Conservation (phyloP, 2,329 filamentous ascomycete species). For the Exophiala phaeomuriformis region DNA sequence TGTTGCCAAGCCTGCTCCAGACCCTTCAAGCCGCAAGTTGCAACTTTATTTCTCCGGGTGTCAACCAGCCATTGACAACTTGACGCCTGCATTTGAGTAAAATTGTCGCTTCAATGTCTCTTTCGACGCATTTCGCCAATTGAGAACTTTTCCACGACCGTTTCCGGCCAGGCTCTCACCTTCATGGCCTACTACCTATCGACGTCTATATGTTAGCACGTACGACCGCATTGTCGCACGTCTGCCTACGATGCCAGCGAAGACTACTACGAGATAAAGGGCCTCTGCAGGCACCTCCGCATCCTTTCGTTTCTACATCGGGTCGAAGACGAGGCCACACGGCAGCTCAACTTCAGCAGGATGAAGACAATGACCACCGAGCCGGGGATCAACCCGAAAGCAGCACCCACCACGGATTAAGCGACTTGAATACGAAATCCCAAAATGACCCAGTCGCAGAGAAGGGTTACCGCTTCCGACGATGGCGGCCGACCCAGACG, state of each 20-base stretch:
- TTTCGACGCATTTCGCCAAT: not conserved
- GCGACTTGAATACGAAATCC: not conserved
- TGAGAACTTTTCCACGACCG: not conserved
- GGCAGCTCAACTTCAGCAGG: slow-evolving; percentile 8
- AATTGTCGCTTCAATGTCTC: not conserved
- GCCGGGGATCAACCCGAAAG: not conserved
- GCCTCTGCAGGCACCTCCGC: not conserved
- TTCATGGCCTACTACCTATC: slow-evolving; percentile 5
- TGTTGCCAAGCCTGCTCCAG: not conserved
- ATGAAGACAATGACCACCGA: slow-evolving; percentile 1
- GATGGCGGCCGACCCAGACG: slow-evolving; percentile 18
- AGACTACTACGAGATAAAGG: slow-evolving; percentile 2
- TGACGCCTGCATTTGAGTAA: too few species aligned
- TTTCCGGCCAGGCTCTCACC: not conserved
- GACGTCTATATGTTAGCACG: slow-evolving; percentile 19
- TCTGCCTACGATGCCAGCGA: slow-evolving; percentile 19
- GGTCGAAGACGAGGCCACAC: slow-evolving; percentile 13
- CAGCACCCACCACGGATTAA: not conserved
- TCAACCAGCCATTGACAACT: not conserved
- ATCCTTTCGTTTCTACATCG: not conserved
- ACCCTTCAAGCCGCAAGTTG: not conserved
- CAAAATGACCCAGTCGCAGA: not conserved
- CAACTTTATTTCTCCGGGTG: not conserved
- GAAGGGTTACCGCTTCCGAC: slow-evolving; percentile 7
- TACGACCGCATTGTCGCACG: slow-evolving; percentile 10